Percentiles rank a stretch among this genome's conserved stretches.
Conservation (phyloP, 1,284 basidiomycete genomes). For the Exobasidium rhododendri region DNA sequence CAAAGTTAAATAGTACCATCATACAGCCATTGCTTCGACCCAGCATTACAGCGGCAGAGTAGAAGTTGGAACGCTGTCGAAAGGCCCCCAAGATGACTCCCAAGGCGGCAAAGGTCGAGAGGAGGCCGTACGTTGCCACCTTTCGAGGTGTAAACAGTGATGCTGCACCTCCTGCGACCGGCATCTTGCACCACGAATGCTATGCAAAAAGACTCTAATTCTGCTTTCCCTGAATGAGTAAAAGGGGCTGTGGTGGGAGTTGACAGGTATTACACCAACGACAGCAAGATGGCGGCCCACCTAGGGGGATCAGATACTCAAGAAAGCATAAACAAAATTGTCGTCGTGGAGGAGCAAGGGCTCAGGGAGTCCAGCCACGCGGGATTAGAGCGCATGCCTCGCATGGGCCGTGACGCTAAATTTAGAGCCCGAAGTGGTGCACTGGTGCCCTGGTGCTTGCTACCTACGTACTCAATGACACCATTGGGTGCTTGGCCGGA, state of each 20-base stretch:
- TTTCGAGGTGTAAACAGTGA: constrained; percentile 25
- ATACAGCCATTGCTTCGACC: constrained; percentile 73
- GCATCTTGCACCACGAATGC: constrained; percentile 5
- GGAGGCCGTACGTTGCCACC: constrained; percentile 35
- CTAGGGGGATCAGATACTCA: no score
- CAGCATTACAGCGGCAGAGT: constrained; percentile 85
- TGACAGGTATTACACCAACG: no score
- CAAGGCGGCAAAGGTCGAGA: constrained; percentile 30
- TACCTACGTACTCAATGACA: no score
- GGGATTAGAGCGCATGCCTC: neutral
- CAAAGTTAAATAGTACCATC: constrained; percentile 76
- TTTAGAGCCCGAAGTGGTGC: no score
- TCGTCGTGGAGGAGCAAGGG: neutral
- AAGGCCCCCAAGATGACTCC: constrained; percentile 64
- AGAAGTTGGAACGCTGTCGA: constrained; percentile 84
- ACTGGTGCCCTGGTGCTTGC: no score
- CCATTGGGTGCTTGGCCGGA: no score
- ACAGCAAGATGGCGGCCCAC: no score
- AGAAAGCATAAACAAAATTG: no score
- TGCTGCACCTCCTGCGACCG: constrained; percentile 7
- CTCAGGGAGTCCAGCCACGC: neutral
- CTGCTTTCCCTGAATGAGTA: no score
- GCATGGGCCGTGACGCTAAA: neutral
- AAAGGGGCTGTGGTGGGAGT: no score
- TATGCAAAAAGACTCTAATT: no score